Evolutionary conservation across 2,329 filamentous ascomycete species (phyloP).

Genomic region (Cytospora piceicola): DNA sequence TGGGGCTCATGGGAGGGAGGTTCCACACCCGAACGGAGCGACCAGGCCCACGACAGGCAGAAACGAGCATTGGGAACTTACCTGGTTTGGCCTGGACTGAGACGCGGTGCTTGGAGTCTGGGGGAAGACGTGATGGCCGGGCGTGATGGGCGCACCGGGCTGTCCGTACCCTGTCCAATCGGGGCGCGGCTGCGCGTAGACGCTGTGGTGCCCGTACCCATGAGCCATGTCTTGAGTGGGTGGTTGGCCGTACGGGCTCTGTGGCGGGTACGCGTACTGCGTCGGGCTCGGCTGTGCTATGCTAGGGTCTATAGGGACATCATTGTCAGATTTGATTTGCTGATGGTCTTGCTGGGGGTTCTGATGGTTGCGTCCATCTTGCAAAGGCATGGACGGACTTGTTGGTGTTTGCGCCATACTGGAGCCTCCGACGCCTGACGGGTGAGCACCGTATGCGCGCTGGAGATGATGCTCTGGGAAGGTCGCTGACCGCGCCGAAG

Average conservation of each 20-base stretch:
- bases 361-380: conserved; percentile 80
- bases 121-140: conserved; percentile 58
- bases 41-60: not conserved
- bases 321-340: conserved; percentile 89
- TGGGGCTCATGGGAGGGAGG: conserved; percentile 9
- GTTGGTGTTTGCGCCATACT: conserved; percentile 96
- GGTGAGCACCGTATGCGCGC: conserved; percentile 71
- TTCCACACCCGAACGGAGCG: conserved; percentile 9
- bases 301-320: conserved; percentile 98
- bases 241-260: conserved; percentile 73
- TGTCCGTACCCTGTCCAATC: conserved; percentile 73
- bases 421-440: conserved; percentile 73
- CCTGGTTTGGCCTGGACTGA: conserved; percentile 62
- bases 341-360: conserved; percentile 63
- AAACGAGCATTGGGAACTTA: conserved; percentile 46
- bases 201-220: conserved; percentile 65
- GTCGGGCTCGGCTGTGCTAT: conserved; percentile 92
- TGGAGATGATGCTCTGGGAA: conserved; percentile 83
- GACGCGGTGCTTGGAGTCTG: conserved; percentile 59
- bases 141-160: conserved; percentile 52
- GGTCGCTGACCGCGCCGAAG: conserved; percentile 76
- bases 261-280: conserved; percentile 31
- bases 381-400: conserved; percentile 93
- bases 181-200: conserved; percentile 69
- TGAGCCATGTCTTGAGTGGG: conserved; percentile 86